phyloP scores from a whole-genome alignment of 2,329 filamentous ascomycete species.

The Botrytis fabae region DNA sequence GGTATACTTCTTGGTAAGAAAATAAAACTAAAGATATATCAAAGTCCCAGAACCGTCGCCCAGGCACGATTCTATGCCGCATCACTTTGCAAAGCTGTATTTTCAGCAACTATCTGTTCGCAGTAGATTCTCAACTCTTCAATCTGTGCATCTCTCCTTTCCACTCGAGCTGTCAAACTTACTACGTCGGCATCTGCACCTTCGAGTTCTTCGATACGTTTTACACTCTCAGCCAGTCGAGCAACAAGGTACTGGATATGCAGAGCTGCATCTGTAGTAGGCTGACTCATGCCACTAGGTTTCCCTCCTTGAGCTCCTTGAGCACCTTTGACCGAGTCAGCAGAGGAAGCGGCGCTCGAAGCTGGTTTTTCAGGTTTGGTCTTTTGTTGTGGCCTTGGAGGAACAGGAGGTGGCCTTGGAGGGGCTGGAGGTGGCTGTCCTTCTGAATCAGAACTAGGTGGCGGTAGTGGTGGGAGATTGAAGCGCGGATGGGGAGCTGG shows the following conservation, averaged over 20 bases:
- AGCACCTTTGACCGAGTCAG: background rate
- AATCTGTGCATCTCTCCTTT: slow-evolving; percentile 6
- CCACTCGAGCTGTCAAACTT: background rate
- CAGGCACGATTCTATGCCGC: background rate
- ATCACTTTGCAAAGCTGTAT: background rate
- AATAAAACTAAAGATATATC: background rate
- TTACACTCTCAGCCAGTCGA: background rate
- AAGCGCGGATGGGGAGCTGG: background rate
- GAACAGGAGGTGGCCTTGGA: background rate
- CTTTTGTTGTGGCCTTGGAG: background rate
- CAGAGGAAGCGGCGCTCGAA: background rate
- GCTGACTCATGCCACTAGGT: background rate
- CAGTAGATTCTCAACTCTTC: background rate
- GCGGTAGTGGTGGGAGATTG: background rate
- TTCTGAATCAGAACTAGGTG: background rate
- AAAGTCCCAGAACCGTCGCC: background rate
- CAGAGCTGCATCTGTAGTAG: slow-evolving; percentile 1
- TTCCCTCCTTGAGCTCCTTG: background rate
- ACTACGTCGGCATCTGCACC: background rate
- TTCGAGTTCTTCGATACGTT: background rate
- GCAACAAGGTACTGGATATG: slow-evolving; percentile 19
- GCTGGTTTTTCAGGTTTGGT: too few relatives aligned
- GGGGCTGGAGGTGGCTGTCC: background rate
- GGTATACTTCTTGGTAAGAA: background rate
- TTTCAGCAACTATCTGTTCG: background rate